Evolutionary conservation across 192 early-diverging fungal genomes (phyloP), one percentile per base, ranked within the genome.

Genomic region (Backusella westeae): DNA sequence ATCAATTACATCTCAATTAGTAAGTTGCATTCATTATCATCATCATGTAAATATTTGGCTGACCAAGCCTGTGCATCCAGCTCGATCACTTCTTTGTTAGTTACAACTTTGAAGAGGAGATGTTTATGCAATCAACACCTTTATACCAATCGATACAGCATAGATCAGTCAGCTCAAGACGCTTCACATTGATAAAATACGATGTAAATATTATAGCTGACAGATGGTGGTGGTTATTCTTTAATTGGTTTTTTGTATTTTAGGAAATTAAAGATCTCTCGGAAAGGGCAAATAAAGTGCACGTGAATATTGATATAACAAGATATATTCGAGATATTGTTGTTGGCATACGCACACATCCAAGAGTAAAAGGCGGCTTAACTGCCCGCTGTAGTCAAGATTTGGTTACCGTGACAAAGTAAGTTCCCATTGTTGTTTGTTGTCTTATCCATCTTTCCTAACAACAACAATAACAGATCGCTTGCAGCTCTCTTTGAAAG

Each of bases 241-340:
- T 10, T 56, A 0, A 9, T 56, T 21, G 71, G 6, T 19, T n/a
- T 72, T 15, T 6, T 34, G 9, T 4, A 17, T 36, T n/a, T 68
- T 34, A 87, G 86, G 88, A 89, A 65, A 81, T 87, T 71, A 83
- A 88, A 53, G 78, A 84, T 5, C 74, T 89, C 6, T 76, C 81
- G 23, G 81, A 81, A 71, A 52, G 79, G 12, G 82, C 86, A 39
- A 79, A 77, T 34, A 73, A 52, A 21, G 84, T 89, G 10, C 77
- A 82, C n/a, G 74, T 89, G 7, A 81, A 86, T 72, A 86, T 81
- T 46, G 88, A 89, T 36, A 84, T 89, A 53, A 82, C 77, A 41
- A 52, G 87, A 10, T 89, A 89, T 42, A 88, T 89, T 59, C 79
- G 88, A 12, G 88, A 89, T 82, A 83, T 89, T 46, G 81, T 89